Percentiles rank a stretch among this genome's conserved stretches.
phyloP scores from a whole-genome alignment of 345 rosid species.

The Mangifera indica region DNA sequence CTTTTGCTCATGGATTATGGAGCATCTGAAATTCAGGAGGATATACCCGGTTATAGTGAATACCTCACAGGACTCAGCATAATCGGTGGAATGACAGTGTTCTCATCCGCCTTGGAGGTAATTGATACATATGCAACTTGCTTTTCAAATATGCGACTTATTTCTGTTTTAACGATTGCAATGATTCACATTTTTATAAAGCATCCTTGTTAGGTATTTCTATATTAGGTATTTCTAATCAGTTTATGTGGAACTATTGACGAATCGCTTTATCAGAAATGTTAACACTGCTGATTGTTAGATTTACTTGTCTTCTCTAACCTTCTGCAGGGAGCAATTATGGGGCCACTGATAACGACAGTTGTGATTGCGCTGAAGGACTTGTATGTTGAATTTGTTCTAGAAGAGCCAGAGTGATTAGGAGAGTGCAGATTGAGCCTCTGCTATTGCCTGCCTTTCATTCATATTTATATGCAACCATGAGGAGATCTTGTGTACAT shows the following conservation, averaged over 20 bases:
- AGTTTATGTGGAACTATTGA: background rate
- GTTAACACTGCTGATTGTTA: background rate
- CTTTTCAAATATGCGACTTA: background rate
- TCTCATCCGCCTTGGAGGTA: slow-evolving; percentile 95
- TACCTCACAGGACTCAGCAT: slow-evolving; percentile 93
- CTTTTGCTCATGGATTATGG: slow-evolving; percentile 83
- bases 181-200: background rate
- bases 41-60: slow-evolving; percentile 77
- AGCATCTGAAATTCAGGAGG: slow-evolving; percentile 84
- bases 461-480: slow-evolving; percentile 15
- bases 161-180: background rate
- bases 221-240: too few relatives aligned
- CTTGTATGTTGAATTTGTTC: slow-evolving; percentile 78
- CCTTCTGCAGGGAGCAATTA: slow-evolving; percentile 80
- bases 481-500: slow-evolving; percentile 12
- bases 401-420: slow-evolving; percentile 49
- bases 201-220: background rate
- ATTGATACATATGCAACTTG: background rate
- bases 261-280: slow-evolving; percentile 12
- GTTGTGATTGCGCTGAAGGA: slow-evolving; percentile 90
- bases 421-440: slow-evolving; percentile 5
- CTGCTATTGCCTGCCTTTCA: background rate
- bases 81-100: slow-evolving; percentile 93
- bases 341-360: slow-evolving; percentile 96
- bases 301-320: background rate